A percentile compares a stretch with the other conserved stretches of the same genome.
Evolutionary conservation across 192 early-diverging fungal species (phyloP).

Genomic region (Umbelopsis vinacea): DNA sequence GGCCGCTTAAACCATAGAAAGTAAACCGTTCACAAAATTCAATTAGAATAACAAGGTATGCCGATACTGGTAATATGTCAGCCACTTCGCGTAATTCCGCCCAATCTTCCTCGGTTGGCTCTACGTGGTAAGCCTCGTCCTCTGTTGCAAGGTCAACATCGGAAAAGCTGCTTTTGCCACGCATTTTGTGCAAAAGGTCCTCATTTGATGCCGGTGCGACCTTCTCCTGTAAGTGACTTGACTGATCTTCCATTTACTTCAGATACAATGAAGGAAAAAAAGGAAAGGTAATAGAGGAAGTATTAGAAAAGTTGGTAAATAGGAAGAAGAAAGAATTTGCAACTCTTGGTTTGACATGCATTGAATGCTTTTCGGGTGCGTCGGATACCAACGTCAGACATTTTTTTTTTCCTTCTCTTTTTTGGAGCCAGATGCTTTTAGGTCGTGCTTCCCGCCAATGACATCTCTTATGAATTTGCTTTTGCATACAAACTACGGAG

Average conservation of each 20-base stretch:
- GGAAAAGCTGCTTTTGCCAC: neutral
- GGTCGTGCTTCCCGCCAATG: no score
- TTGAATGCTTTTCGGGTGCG: no score
- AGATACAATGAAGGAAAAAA: neutral
- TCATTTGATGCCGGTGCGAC: neutral
- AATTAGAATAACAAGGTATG: constrained; percentile 58
- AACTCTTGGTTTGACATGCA: no score
- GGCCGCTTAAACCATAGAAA: constrained; percentile 63
- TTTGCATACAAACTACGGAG: no score
- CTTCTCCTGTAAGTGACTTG: neutral
- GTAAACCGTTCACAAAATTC: constrained; percentile 73
- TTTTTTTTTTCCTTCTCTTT: no score
- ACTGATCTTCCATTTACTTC: neutral
- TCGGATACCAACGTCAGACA: no score
- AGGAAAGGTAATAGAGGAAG: neutral
- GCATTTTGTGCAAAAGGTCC: neutral
- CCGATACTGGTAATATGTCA: constrained; percentile 61
- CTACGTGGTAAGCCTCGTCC: constrained; percentile 43
- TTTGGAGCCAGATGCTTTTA: no score
- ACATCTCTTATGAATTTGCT: no score
- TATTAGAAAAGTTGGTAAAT: neutral
- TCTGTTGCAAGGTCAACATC: constrained; percentile 23
- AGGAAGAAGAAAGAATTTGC: neutral
- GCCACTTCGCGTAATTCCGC: constrained; percentile 58
- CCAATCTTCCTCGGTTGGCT: constrained; percentile 66